phyloP scores from a whole-genome alignment of 257 asterid genomes.

The Solanum chilense region DNA sequence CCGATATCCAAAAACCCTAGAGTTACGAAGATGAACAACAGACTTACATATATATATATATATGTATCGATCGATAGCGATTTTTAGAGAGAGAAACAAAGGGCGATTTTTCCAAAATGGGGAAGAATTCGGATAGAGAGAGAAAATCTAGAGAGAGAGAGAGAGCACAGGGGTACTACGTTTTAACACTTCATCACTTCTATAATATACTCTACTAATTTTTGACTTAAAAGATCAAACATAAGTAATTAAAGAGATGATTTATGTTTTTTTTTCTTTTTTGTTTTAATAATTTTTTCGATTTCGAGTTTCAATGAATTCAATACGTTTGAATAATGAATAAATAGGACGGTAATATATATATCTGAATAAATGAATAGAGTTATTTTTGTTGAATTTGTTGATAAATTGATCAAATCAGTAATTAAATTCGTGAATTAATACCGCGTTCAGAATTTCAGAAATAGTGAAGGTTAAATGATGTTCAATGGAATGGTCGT shows the following conservation, averaged over 20 bases:
- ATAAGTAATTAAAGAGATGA: not conserved
- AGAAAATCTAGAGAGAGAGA: conserved; percentile 32
- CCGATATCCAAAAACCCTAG: conserved; percentile 51
- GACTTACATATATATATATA: not conserved
- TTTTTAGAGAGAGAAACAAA: conserved; percentile 15
- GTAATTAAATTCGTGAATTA: not conserved
- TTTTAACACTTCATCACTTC: not conserved
- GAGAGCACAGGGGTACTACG: not conserved
- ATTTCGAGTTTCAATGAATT: not conserved
- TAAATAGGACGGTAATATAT: not conserved
- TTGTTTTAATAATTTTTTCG: not conserved
- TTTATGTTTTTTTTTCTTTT: not conserved
- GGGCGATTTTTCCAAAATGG: conserved; percentile 2
- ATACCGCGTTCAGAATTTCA: no score
- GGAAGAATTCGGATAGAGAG: conserved; percentile 22
- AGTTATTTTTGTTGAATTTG: no score
- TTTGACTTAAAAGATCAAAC: not conserved
- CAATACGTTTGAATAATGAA: not conserved
- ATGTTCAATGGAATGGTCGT: no score
- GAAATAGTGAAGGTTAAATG: not conserved
- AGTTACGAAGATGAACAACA: not conserved
- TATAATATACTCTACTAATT: not conserved
- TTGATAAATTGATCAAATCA: not conserved
- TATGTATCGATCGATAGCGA: conserved; percentile 10
- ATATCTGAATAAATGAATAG: not conserved